phyloP scores from a whole-genome alignment of 768 basidiomycete genomes.

The Trametes maxima region DNA sequence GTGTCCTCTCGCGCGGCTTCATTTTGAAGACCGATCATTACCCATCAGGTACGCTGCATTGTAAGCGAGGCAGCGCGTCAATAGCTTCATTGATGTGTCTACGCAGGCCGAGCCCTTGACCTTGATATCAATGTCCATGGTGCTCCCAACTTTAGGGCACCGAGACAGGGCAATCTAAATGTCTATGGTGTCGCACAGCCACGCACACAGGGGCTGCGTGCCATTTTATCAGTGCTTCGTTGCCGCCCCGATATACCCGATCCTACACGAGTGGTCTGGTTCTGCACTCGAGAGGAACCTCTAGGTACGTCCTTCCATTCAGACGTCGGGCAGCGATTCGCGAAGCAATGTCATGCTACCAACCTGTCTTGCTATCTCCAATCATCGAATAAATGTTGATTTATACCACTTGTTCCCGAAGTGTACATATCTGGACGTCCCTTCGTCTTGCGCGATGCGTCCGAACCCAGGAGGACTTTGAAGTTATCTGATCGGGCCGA shows the following conservation, averaged over 20 bases:
- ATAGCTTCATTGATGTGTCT: not conserved
- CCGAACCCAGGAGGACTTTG: slow-evolving; percentile 78
- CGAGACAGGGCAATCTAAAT: slow-evolving; percentile 76
- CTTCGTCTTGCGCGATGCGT: slow-evolving; percentile 87
- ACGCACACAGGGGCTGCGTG: slow-evolving; percentile 86
- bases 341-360: not conserved
- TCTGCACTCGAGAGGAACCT: slow-evolving; percentile 96
- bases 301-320: slow-evolving; percentile 57
- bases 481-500: slow-evolving; percentile 89
- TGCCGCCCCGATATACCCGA: slow-evolving; percentile 66
- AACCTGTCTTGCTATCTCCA: not conserved
- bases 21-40: slow-evolving; percentile 95
- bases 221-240: slow-evolving; percentile 83
- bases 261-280: slow-evolving; percentile 86
- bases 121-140: slow-evolving; percentile 91
- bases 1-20: slow-evolving; percentile 84
- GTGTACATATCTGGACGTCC: slow-evolving; percentile 91
- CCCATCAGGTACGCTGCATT: slow-evolving; percentile 55
- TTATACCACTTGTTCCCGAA: slow-evolving; percentile 30
- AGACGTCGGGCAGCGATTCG: not conserved
- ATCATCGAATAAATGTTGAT: slow-evolving; percentile 4
- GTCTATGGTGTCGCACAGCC: slow-evolving; percentile 97
- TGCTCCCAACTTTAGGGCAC: slow-evolving; percentile 92
- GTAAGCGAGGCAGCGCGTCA: too few species aligned
- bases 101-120: slow-evolving; percentile 80